Evolutionary conservation across 805 yeast species (phyloP).

Genomic region (Kockiozyma suomiensis): DNA sequence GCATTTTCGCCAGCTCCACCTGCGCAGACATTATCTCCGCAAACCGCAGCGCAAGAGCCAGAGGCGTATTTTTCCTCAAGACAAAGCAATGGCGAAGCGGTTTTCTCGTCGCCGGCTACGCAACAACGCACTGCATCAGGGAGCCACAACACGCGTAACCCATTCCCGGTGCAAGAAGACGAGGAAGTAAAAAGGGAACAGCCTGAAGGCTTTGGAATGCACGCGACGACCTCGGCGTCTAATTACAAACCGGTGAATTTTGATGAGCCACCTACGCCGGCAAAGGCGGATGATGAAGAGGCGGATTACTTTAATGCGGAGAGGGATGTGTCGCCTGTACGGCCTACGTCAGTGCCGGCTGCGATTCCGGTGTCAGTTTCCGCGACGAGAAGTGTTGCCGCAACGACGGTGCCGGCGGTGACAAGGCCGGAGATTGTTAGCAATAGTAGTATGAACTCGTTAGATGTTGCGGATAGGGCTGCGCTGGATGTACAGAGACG

Average conservation of each 20-base stretch:
- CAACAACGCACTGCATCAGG: background rate
- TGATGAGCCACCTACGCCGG: conserved; percentile 20
- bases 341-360: conserved; percentile 10
- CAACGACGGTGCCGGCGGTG: conserved; percentile 5
- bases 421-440: background rate
- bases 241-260: conserved; percentile 15
- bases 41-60: background rate
- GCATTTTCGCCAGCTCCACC: conserved; percentile 1
- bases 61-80: background rate
- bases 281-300: background rate
- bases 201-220: background rate
- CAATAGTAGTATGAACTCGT: background rate
- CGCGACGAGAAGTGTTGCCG: background rate
- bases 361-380: conserved; percentile 9
- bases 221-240: conserved; percentile 5
- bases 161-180: conserved; percentile 27
- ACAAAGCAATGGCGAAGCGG: too few relatives aligned
- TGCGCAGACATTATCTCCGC: background rate
- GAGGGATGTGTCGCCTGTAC: conserved; percentile 3
- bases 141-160: conserved; percentile 21
- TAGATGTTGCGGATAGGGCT: conserved; percentile 28
- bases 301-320: conserved; percentile 1
- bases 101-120: background rate
- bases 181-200: background rate
- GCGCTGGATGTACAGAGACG: conserved; percentile 41